Evolutionary conservation across 2,329 filamentous ascomycete species (phyloP).

Genomic region (Fusarium nurragi): DNA sequence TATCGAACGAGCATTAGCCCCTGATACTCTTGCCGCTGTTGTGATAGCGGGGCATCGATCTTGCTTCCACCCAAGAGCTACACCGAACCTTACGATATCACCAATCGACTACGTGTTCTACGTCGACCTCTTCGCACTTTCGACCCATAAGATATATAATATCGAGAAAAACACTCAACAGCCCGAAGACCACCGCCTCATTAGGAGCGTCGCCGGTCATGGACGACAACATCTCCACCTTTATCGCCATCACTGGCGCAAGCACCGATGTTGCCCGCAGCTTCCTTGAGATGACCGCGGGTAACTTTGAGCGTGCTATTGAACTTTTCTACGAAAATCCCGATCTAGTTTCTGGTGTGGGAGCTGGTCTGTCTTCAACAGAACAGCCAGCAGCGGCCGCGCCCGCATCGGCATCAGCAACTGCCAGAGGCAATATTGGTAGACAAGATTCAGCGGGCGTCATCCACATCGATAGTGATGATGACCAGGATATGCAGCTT

Average conservation of each 20-base stretch:
- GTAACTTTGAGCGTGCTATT: constrained; percentile 85
- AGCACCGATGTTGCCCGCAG: constrained; percentile 78
- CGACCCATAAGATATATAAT: neutral
- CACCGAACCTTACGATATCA: constrained; percentile 32
- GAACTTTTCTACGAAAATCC: constrained; percentile 91
- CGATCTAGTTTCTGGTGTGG: constrained; percentile 64
- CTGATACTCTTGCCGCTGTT: constrained; percentile 17
- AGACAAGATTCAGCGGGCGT: constrained; percentile 52
- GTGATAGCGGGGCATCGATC: constrained; percentile 36
- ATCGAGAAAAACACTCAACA: neutral
- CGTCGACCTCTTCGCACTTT: neutral
- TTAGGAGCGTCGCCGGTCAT: constrained; percentile 53
- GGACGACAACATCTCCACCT: constrained; percentile 79
- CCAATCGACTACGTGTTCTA: neutral
- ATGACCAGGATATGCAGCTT: constrained; percentile 56
- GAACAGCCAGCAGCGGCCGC: constrained; percentile 7
- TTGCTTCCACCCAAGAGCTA: constrained; percentile 20
- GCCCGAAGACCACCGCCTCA: neutral
- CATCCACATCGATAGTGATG: constrained; percentile 67
- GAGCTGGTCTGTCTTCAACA: constrained; percentile 46
- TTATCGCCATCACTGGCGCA: constrained; percentile 83
- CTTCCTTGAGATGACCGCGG: constrained; percentile 86
- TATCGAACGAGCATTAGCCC: neutral
- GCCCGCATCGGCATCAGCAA: constrained; percentile 43
- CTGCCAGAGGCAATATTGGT: constrained; percentile 39